Conservation (phyloP, 495 filamentous ascomycete genomes). For the Hypoxylon fuscum region DNA sequence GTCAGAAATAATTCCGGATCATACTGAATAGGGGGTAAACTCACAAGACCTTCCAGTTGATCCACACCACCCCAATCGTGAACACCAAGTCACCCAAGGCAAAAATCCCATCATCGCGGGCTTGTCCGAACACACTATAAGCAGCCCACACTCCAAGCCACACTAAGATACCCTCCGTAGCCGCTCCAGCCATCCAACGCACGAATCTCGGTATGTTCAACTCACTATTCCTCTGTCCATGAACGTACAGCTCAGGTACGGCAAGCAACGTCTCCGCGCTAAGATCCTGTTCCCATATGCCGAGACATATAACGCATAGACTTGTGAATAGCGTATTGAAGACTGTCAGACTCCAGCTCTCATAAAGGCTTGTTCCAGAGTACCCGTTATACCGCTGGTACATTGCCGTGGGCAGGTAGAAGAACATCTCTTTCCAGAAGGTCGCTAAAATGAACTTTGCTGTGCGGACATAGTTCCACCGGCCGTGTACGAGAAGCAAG, state of each 20-base stretch:
- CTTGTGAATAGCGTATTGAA: slow-evolving; percentile 95
- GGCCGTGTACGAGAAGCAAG: slow-evolving; percentile 88
- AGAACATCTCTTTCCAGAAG: slow-evolving; percentile 83
- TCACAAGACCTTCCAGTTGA: slow-evolving; percentile 79
- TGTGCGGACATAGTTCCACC: slow-evolving; percentile 92
- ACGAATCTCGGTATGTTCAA: slow-evolving; percentile 82
- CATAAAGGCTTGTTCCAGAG: slow-evolving; percentile 87
- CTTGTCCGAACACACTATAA: slow-evolving; percentile 59
- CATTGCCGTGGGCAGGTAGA: slow-evolving; percentile 88
- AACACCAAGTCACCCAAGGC: slow-evolving; percentile 80
- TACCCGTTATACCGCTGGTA: slow-evolving; percentile 88
- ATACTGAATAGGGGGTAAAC: slow-evolving; percentile 23
- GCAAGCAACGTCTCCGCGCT: slow-evolving; percentile 81
- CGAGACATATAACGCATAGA: slow-evolving; percentile 84
- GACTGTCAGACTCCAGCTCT: slow-evolving; percentile 83
- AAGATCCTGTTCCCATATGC: slow-evolving; percentile 88
- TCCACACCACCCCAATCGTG: slow-evolving; percentile 73
- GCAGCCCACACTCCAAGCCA: slow-evolving; percentile 78
- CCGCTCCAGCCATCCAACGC: slow-evolving; percentile 81
- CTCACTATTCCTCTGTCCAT: slow-evolving; percentile 76
- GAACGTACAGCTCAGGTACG: slow-evolving; percentile 86
- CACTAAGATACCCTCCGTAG: slow-evolving; percentile 75
- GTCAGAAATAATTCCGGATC: background rate
- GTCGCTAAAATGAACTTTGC: slow-evolving; percentile 89
- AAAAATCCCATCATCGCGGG: slow-evolving; percentile 67